Evolutionary conservation across 1,284 basidiomycete genomes (phyloP).

Genomic region (Hypsizygus ulmarius): DNA sequence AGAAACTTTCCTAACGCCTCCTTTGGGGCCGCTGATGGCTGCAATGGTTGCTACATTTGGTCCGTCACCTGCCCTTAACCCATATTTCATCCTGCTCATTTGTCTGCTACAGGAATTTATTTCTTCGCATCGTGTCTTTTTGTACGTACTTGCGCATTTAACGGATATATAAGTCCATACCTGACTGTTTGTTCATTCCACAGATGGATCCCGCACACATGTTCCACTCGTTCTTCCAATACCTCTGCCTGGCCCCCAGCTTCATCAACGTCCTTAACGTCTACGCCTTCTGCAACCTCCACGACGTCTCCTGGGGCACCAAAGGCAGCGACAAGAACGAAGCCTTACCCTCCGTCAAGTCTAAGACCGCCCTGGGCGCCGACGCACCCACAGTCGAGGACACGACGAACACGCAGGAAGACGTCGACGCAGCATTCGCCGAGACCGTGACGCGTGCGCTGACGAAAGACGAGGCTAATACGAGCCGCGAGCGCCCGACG

Average conservation of each 20-base stretch:
- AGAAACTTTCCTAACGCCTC: slow-evolving; percentile 56
- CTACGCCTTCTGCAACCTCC: slow-evolving; percentile 85
- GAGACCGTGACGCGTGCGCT: slow-evolving; percentile 82
- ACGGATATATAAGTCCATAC: neutral
- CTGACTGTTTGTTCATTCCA: neutral
- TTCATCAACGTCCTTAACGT: slow-evolving; percentile 85
- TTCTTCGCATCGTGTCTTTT: slow-evolving; percentile 75
- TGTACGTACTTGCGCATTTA: slow-evolving; percentile 45
- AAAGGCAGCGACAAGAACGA: slow-evolving; percentile 88
- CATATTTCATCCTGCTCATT: slow-evolving; percentile 37
- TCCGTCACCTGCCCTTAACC: slow-evolving; percentile 36
- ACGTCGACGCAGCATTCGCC: slow-evolving; percentile 80
- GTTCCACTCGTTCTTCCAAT: slow-evolving; percentile 83
- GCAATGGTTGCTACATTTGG: slow-evolving; percentile 77
- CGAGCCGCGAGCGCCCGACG: slow-evolving; percentile 65
- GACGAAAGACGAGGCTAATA: slow-evolving; percentile 60
- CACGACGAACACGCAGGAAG: slow-evolving; percentile 67
- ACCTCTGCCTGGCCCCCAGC: slow-evolving; percentile 72
- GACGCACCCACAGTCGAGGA: slow-evolving; percentile 72
- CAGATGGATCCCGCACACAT: slow-evolving; percentile 88
- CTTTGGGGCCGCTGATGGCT: slow-evolving; percentile 71
- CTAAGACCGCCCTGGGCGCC: slow-evolving; percentile 62
- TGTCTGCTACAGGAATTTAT: slow-evolving; percentile 50
- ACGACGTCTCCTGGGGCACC: slow-evolving; percentile 83
- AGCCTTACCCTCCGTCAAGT: slow-evolving; percentile 75